Evolutionary conservation across 257 asterid genomes (phyloP).

Genomic region (Linderniella brevidens): DNA sequence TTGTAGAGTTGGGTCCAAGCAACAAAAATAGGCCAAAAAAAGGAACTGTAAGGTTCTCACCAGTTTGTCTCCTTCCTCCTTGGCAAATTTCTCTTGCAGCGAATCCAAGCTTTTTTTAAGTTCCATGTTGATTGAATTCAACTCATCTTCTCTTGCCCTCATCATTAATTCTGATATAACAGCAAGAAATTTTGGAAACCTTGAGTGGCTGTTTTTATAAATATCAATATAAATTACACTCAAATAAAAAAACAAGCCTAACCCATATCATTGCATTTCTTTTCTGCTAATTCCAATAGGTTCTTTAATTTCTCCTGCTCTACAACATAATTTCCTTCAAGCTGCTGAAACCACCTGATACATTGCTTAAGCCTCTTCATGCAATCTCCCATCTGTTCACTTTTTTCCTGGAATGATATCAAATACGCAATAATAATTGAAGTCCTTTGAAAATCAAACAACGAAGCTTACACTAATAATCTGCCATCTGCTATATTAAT

Average conservation of each 20-base stretch:
- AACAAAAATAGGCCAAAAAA: neutral
- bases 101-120: constrained; percentile 50
- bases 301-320: constrained; percentile 41
- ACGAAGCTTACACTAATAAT: neutral
- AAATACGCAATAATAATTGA: neutral
- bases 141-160: constrained; percentile 71
- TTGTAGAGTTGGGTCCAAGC: neutral
- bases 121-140: constrained; percentile 61
- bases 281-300: constrained; percentile 56
- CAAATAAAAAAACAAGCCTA: constrained; percentile 9
- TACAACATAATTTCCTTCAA: constrained; percentile 37
- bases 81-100: constrained; percentile 46
- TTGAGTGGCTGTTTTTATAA: neutral
- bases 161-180: constrained; percentile 35
- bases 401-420: constrained; percentile 45
- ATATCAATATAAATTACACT: neutral
- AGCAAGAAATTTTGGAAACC: neutral
- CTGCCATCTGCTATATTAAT: neutral
- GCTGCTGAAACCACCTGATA: constrained; percentile 75
- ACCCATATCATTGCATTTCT: constrained; percentile 48
- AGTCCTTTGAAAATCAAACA: neutral
- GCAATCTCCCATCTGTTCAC: constrained; percentile 48
- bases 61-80: constrained; percentile 59
- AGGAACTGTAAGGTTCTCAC: constrained; percentile 18
- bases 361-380: constrained; percentile 66